Conservation (phyloP, 371 early-diverging fungal species). For the Rhizoclosmatium hyalinum region DNA sequence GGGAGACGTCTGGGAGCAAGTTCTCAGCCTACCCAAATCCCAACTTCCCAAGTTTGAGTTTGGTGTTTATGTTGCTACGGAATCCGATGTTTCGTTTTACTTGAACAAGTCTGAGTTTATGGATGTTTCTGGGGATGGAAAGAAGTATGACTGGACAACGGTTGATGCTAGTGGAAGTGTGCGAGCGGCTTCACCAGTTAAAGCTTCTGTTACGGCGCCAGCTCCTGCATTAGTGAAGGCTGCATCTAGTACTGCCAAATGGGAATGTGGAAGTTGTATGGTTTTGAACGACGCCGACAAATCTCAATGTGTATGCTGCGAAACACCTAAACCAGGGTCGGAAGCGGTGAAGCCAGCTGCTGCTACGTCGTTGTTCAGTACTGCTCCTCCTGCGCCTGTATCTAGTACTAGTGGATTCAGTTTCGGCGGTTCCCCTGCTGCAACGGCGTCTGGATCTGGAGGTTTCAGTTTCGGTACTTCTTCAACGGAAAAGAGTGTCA, state of each 20-base stretch:
- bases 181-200: neutral
- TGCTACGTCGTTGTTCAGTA: neutral
- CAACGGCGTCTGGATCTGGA: neutral
- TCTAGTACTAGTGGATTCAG: neutral
- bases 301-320: neutral
- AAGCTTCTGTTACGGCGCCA: neutral
- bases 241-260: neutral
- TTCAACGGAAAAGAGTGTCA: neutral
- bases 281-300: neutral
- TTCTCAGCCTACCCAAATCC: neutral
- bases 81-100: neutral
- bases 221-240: neutral
- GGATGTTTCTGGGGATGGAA: neutral
- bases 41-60: too few species aligned
- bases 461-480: neutral
- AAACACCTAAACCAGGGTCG: conserved; percentile 3
- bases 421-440: neutral
- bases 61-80: too few species aligned
- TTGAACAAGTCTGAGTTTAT: conserved; percentile 4
- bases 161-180: neutral
- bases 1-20: neutral
- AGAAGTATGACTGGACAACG: neutral
- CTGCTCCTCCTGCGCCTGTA: neutral
- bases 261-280: conserved; percentile 1
- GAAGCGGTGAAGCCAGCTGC: neutral